Evolutionary conservation across 768 basidiomycete genomes (phyloP).

Genomic region (Russula abietina): DNA sequence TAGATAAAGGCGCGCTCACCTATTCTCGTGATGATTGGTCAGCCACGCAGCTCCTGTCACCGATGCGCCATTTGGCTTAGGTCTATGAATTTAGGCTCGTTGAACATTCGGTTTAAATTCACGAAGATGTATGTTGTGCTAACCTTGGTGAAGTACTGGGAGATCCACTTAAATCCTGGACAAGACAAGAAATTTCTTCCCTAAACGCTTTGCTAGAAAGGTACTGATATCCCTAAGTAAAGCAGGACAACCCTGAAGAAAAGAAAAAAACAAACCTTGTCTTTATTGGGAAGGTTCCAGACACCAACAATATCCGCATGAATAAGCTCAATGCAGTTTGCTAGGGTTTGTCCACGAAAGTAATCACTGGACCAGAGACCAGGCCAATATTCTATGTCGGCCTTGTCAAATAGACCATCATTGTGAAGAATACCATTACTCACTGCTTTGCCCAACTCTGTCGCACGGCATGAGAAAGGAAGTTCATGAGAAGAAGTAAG

Average conservation of each 20-base stretch:
- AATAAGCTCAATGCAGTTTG: not conserved
- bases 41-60: not conserved
- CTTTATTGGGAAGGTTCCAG: conserved; percentile 8
- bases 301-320: conserved; percentile 2
- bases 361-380: not conserved
- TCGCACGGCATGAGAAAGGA: not conserved
- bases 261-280: not conserved
- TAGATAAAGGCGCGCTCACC: not conserved
- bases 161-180: not conserved
- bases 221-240: not conserved
- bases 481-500: not conserved
- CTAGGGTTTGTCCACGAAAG: not conserved
- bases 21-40: not conserved
- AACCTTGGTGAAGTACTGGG: not conserved
- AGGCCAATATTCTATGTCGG: conserved; percentile 7
- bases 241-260: not conserved
- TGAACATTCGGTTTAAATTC: not conserved
- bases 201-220: not conserved
- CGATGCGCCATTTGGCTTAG: too few species aligned
- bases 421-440: not conserved
- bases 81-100: not conserved
- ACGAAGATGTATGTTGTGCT: not conserved
- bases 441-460: conserved; percentile 12
- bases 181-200: not conserved
- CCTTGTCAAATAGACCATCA: not conserved